A percentile compares a stretch with the other conserved stretches of the same genome.
Evolutionary conservation across 768 basidiomycete genomes (phyloP).

Genomic region (Rhizopogon vesiculosus): DNA sequence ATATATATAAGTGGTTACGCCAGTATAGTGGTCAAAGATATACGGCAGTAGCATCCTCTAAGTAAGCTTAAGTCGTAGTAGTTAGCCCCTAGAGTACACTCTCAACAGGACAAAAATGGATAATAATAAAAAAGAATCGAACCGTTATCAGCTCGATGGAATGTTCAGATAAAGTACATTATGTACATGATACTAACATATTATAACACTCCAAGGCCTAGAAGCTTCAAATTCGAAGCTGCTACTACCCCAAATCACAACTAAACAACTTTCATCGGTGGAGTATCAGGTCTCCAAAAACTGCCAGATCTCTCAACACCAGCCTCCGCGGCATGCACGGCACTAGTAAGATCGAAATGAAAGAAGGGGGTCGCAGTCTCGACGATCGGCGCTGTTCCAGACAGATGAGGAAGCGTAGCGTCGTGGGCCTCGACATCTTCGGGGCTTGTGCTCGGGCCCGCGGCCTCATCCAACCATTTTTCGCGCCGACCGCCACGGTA

Average conservation of each 20-base stretch:
- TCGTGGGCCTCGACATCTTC: slow-evolving; percentile 30
- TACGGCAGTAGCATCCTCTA: too few species aligned
- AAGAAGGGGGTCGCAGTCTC: slow-evolving; percentile 72
- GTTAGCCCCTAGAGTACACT: too few species aligned
- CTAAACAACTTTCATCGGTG: background rate
- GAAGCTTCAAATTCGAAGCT: too few species aligned
- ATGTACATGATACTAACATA: background rate
- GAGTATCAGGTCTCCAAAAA: background rate
- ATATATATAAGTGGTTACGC: too few species aligned
- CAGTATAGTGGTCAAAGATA: too few species aligned
- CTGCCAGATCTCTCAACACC: slow-evolving; percentile 9
- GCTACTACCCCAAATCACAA: background rate
- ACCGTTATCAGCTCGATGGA: background rate
- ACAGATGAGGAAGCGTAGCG: slow-evolving; percentile 5
- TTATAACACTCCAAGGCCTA: too few species aligned
- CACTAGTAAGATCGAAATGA: slow-evolving; percentile 80
- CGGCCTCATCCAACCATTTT: slow-evolving; percentile 9
- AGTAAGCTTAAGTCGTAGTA: too few species aligned
- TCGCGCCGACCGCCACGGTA: slow-evolving; percentile 41
- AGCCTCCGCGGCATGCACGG: slow-evolving; percentile 65
- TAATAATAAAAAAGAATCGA: too few species aligned
- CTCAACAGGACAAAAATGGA: too few species aligned
- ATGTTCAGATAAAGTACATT: too few species aligned
- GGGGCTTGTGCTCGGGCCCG: background rate
- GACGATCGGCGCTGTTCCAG: slow-evolving; percentile 31